phyloP scores from a whole-genome alignment of 176 grass and related monocot genomes.

The maize (Zea mays) region DNA sequence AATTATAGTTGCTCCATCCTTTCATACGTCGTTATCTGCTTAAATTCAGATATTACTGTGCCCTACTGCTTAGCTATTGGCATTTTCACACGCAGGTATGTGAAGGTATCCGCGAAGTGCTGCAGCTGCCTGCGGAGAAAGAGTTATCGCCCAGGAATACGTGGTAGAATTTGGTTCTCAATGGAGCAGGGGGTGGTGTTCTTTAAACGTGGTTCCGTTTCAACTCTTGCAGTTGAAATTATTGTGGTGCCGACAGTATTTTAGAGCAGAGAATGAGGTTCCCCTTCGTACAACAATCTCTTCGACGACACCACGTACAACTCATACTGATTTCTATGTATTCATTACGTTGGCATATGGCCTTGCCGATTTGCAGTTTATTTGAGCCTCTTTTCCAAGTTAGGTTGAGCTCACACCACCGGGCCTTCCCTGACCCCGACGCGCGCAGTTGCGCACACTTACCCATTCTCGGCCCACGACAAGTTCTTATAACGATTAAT shows the following conservation, averaged over 20 bases:
- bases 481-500: conserved; percentile 10
- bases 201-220: not conserved
- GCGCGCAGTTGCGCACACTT: not conserved
- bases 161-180: conserved; percentile 1
- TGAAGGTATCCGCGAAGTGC: conserved; percentile 12
- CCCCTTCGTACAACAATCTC: not conserved
- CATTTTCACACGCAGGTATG: conserved; percentile 8
- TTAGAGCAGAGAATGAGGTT: not conserved
- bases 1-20: not conserved
- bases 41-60: conserved; percentile 5
- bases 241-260: not conserved
- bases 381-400: no score
- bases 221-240: not conserved
- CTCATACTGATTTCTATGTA: not conserved
- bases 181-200: not conserved
- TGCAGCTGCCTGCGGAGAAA: conserved; percentile 7
- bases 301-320: not conserved
- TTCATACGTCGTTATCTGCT: not conserved
- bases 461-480: conserved; percentile 35
- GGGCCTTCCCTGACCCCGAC: not conserved
- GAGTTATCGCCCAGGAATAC: conserved; percentile 21
- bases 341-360: not conserved
- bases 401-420: not conserved
- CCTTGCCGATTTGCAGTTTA: no score
- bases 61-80: not conserved